These are phyloP conservation scores for Leccinum longicurvipes DNA, from an alignment of 768 basidiomycete species.

Conservation along the genomic window DNA sequence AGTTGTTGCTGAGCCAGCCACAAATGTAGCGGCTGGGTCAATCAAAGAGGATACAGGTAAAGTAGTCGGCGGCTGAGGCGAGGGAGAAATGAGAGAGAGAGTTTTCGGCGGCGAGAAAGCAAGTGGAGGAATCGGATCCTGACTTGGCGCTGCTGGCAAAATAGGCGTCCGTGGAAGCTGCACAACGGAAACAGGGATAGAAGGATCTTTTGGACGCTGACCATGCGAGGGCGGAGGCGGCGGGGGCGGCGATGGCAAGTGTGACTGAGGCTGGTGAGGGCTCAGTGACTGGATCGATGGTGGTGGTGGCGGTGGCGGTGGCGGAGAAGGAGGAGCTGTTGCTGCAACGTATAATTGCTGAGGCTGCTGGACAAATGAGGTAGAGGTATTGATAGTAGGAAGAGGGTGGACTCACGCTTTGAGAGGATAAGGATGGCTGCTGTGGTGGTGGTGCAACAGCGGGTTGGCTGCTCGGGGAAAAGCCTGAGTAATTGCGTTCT, in stretches of 20 bases:
- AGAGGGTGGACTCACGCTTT: slow-evolving; percentile 8
- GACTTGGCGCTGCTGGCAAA: not conserved
- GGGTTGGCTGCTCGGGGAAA: slow-evolving; percentile 9
- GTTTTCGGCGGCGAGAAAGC: slow-evolving; percentile 1
- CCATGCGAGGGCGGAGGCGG: slow-evolving; percentile 6
- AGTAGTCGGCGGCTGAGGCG: slow-evolving; percentile 12
- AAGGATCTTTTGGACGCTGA: not conserved
- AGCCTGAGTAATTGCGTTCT: slow-evolving; percentile 7
- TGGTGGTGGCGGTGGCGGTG: not conserved
- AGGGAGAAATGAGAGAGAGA: slow-evolving; percentile 9
- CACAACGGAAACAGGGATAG: not conserved
- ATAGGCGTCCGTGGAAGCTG: slow-evolving; percentile 9
- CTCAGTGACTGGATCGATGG: slow-evolving; percentile 12
- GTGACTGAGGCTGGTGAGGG: slow-evolving; percentile 20
- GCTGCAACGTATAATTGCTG: slow-evolving; percentile 15
- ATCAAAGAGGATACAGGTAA: slow-evolving; percentile 20
- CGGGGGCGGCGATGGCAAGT: slow-evolving; percentile 15
- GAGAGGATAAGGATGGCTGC: slow-evolving; percentile 3
- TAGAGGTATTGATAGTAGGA: not conserved
- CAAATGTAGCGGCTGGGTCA: not conserved
- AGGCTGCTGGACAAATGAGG: slow-evolving; percentile 6
- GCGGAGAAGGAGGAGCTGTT: slow-evolving; percentile 12
- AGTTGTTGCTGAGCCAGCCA: slow-evolving; percentile 28
- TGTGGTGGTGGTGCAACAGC: slow-evolving; percentile 1
- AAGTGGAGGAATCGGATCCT: slow-evolving; percentile 7